These are phyloP conservation scores for Fusarium graminum DNA, from an alignment of 2,329 filamentous ascomycete species.

Conservation along the genomic window DNA sequence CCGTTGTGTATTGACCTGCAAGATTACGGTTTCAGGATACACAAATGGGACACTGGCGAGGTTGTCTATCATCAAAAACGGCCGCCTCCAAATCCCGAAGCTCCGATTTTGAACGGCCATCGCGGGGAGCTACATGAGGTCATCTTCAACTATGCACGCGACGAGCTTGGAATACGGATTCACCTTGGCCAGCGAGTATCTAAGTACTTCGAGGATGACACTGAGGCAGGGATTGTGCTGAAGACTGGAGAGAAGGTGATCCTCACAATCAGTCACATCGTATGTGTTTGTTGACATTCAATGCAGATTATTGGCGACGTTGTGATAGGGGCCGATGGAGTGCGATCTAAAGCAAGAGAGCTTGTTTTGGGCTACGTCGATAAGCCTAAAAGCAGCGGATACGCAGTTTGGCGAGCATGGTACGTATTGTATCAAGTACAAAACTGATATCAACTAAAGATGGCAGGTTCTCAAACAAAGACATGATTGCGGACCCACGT, in stretches of 20 bases:
- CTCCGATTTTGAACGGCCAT: conserved; percentile 38
- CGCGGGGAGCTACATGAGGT: conserved; percentile 36
- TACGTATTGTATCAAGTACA: conserved; percentile 47
- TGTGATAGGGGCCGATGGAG: conserved; percentile 40
- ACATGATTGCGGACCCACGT: conserved; percentile 64
- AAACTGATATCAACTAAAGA: accelerated
- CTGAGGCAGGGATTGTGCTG: conserved; percentile 21
- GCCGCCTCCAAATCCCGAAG: conserved; percentile 29
- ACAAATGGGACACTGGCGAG: conserved; percentile 55
- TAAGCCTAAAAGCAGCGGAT: conserved; percentile 39
- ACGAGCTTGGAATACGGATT: conserved; percentile 33
- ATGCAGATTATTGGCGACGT: conserved; percentile 29
- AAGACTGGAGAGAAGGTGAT: conserved; percentile 24
- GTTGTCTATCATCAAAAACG: conserved; percentile 69
- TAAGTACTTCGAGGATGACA: conserved; percentile 24
- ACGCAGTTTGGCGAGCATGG: conserved; percentile 61
- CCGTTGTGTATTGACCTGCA: conserved; percentile 45
- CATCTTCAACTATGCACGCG: conserved; percentile 34
- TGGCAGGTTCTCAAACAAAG: conserved; percentile 55
- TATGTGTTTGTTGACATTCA: neutral
- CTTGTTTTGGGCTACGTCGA: conserved; percentile 36
- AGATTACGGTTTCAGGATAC: conserved; percentile 60
- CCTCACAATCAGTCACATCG: accelerated
- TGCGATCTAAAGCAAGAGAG: conserved; percentile 39
- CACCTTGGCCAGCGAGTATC: conserved; percentile 29